Evolutionary conservation across 2,329 filamentous ascomycete genomes (phyloP), one percentile per base, ranked within the genome.

Genomic region (Bipolaris oryzae): DNA sequence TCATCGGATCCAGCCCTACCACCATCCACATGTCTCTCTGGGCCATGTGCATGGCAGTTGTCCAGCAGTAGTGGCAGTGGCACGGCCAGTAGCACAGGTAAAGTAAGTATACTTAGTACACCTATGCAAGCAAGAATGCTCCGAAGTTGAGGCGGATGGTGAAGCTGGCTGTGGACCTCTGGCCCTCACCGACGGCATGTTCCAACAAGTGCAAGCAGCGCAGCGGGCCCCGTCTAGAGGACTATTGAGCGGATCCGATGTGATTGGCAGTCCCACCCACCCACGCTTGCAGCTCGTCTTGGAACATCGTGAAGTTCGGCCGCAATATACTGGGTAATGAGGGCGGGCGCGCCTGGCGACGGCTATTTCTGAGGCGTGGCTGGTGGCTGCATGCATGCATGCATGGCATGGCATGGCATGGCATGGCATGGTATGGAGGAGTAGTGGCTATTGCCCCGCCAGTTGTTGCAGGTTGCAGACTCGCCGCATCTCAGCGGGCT

Each of bases 391-490:
- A 44, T 28, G 31, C 9, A 25, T n/a, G 20, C 11, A 11, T 21
- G 21, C n/a, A n/a, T n/a, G n/a, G n/a, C n/a, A n/a, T n/a, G n/a
- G n/a, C n/a, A n/a, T n/a, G n/a, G n/a, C n/a, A n/a, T n/a, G n/a
- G 21, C 21, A 23, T 23, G 23, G 38, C 38, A 41, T 41, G 38
- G 38, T 15, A 21, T 41, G 23, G 38, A 15, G 38, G 13, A 51
- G 41, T 48, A 28, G 55, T 53, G 50, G 50, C 50, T n/a, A 48
- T 13, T 54, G 55, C 55, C 55, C 55, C 55, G 55, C 55, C 55
- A 57, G 50, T 44, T 57, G 54, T 48, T 38, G 53, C 53, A 52
- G 34, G n/a, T n/a, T n/a, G n/a, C n/a, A n/a, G n/a, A 28, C 42
- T 56, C 21, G 55, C 55, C 55, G 55, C 51, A 57, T 44, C 46